Base-by-base conservation (phyloP, 2,329 filamentous ascomycete species). In the Alternaria novae-zelandiae region DNA sequence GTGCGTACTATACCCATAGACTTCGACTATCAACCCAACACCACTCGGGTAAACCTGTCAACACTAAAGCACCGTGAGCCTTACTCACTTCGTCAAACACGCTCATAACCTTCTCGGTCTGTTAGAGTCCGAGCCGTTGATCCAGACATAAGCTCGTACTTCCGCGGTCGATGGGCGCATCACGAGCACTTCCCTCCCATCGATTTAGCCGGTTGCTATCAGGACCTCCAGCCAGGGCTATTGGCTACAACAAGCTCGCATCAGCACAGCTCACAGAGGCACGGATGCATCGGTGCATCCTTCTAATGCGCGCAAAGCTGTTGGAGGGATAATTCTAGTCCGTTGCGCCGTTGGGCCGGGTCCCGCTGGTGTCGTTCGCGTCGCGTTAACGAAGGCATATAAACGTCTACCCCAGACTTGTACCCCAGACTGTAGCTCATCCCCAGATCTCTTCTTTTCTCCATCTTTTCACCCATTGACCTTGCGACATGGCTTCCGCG, bases 401-500 rank as follows among this genome's bases (percentile, higher is more conserved):
- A 62, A 59, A 59, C 46, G 2, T 13, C 49, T 49, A 59, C 59
- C 59, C 59, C 55, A 59, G 32, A 23, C 10, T 46, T 28, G 45
- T 57, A 55, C 64, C 66, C 68, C 61, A 67, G 56, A 21, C 6
- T 45, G 12, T 9, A 49, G 7, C n/a, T 8, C 32, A 46, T 60
- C 54, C 57, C 64, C 58, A 53, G 57, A 61, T 36, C 45, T 32
- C 30, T 47, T 55, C 47, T 47, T 45, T 55, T 21, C 30, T 13
- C n/a, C 41, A 26, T 20, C 12, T 47, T 47, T 17, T 3, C 4
- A 25, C 49, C 11, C 53, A 46, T 36, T 58, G 21, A 36, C n/a
- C n/a, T 47, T 8, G 36, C 49, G 60, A 17, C 17, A 72, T 72
- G 70, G 65, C 68, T 45, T 69, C 66, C 23, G 58, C 51, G 30